These are phyloP conservation scores for Leptosphaerulina australis DNA, from an alignment of 2,329 filamentous ascomycete species.

Conservation along the genomic window DNA sequence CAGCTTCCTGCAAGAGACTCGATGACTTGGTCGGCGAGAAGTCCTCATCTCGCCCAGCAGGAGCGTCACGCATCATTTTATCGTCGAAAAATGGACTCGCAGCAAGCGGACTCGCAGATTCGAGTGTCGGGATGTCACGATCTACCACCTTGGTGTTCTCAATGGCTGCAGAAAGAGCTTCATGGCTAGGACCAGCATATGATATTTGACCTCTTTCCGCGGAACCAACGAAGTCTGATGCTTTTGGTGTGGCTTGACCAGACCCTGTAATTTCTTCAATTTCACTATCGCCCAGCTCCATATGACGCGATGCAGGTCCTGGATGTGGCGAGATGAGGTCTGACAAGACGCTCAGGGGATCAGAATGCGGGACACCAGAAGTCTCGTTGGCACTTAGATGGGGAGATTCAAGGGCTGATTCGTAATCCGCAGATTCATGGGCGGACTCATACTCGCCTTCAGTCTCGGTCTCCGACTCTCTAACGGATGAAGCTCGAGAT, in stretches of 20 bases:
- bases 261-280: slow-evolving; percentile 60
- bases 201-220: slow-evolving; percentile 3
- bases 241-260: slow-evolving; percentile 71
- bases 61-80: slow-evolving; percentile 27
- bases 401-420: slow-evolving; percentile 50
- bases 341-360: slow-evolving; percentile 25
- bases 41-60: slow-evolving; percentile 18
- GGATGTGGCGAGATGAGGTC: slow-evolving; percentile 27
- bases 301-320: slow-evolving; percentile 26
- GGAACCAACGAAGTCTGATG: slow-evolving; percentile 55
- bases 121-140: no score
- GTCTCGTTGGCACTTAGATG: slow-evolving; percentile 33
- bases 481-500: slow-evolving; percentile 38
- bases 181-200: slow-evolving; percentile 23
- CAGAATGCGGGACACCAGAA: slow-evolving; percentile 32
- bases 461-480: slow-evolving; percentile 41
- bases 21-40: slow-evolving; percentile 30
- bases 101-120: slow-evolving; percentile 30
- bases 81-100: slow-evolving; percentile 36
- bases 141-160: slow-evolving; percentile 25
- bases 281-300: slow-evolving; percentile 36
- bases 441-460: slow-evolving; percentile 54
- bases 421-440: slow-evolving; percentile 35
- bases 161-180: slow-evolving; percentile 34
- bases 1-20: slow-evolving; percentile 36